Percentiles rank a stretch among this genome's conserved stretches.
Conservation (phyloP, 75 land plant genomes). For the Sequoiadendron giganteum region DNA sequence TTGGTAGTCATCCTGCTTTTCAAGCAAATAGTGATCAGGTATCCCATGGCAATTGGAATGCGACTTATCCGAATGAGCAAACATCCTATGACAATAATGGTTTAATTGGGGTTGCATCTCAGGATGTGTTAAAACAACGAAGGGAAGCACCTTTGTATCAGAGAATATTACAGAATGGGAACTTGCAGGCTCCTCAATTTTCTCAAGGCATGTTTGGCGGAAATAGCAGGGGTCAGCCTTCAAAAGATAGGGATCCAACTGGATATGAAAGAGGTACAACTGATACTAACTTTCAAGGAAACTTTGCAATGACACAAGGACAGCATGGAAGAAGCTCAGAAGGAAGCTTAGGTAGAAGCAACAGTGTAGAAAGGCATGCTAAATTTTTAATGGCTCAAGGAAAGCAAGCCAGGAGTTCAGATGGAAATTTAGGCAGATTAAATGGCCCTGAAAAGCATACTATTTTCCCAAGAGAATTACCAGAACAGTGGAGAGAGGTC, state of each 20-base stretch:
- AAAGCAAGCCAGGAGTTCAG: constrained; percentile 15
- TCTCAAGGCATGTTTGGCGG: constrained; percentile 20
- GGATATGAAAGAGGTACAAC: constrained; percentile 3
- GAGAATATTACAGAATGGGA: constrained; percentile 34
- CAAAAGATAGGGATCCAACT: constrained; percentile 8
- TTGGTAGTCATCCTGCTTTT: constrained; percentile 76
- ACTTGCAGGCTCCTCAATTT: constrained; percentile 23
- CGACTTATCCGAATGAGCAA: constrained; percentile 43
- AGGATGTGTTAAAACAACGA: constrained; percentile 35
- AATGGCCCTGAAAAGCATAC: constrained; percentile 22
- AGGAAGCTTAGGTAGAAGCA: constrained; percentile 9
- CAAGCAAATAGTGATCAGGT: constrained; percentile 57
- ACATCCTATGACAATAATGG: constrained; percentile 21
- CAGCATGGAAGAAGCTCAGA: constrained; percentile 15
- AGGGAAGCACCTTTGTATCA: constrained; percentile 47
- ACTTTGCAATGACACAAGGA: not conserved
- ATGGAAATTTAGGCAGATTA: constrained; percentile 19
- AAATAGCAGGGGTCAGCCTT: constrained; percentile 1
- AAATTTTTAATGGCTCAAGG: constrained; percentile 10
- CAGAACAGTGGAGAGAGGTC: constrained; percentile 23
- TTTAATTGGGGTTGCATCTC: constrained; percentile 16
- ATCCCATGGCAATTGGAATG: constrained; percentile 55
- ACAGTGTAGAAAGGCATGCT: constrained; percentile 8
- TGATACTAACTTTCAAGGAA: constrained; percentile 7
- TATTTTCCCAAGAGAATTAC: constrained; percentile 36